These are phyloP conservation scores for Dothistroma pini DNA, from an alignment of 2,329 filamentous ascomycete genomes.

Conservation along the genomic window DNA sequence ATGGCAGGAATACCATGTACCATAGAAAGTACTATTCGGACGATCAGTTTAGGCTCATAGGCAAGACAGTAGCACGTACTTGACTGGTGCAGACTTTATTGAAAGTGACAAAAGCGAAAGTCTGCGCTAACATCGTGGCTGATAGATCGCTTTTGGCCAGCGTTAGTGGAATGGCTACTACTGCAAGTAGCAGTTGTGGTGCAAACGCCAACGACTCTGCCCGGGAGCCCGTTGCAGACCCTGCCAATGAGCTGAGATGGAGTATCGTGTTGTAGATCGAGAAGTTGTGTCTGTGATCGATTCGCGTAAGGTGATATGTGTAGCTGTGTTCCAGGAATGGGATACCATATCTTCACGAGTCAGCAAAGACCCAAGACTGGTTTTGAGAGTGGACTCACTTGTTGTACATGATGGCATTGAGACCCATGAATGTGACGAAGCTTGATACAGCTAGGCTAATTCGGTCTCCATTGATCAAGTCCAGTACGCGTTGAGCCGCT, in stretches of 20 bases:
- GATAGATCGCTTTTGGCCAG: constrained; percentile 79
- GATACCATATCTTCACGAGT: constrained; percentile 60
- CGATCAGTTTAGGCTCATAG: constrained; percentile 8
- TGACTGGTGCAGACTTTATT: constrained; percentile 99
- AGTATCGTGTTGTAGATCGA: constrained; percentile 91
- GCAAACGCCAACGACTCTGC: constrained; percentile 83
- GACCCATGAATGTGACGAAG: constrained; percentile 64
- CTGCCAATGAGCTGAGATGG: constrained; percentile 72
- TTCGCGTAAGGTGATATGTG: constrained; percentile 84
- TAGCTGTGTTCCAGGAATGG: constrained; percentile 88
- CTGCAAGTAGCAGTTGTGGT: constrained; percentile 79
- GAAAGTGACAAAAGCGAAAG: constrained; percentile 94
- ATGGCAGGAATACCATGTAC: constrained; percentile 91
- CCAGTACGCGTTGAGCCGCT: constrained; percentile 6
- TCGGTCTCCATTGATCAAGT: constrained; percentile 38
- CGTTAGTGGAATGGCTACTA: constrained; percentile 68
- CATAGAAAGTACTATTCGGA: constrained; percentile 82
- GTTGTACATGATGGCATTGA: constrained; percentile 77
- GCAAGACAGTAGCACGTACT: constrained; percentile 50
- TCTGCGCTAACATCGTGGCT: constrained; percentile 86
- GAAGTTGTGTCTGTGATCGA: constrained; percentile 98
- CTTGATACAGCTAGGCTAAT: constrained; percentile 61
- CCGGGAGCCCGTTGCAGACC: constrained; percentile 42
- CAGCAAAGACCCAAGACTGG: constrained; percentile 6
- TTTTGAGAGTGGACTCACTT: constrained; percentile 51